Base-by-base conservation (phyloP, 495 filamentous ascomycete species). In the Cercophora sp. region DNA sequence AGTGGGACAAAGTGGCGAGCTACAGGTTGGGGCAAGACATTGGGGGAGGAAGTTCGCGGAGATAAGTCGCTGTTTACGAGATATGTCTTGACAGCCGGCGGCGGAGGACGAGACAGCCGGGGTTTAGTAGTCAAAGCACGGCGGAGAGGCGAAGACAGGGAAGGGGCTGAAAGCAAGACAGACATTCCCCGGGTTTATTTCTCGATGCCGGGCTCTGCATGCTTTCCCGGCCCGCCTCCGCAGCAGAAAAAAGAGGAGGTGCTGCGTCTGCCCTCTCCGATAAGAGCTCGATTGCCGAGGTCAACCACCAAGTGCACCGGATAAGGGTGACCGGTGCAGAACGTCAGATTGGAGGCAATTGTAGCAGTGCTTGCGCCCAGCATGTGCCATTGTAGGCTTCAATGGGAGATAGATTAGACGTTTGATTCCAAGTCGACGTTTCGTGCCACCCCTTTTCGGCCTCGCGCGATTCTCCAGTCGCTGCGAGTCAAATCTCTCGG, bases 1-100 rank as follows among this genome's bases (percentile, higher is more conserved):
- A 97, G 71, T 99, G 94, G 94, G 93, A 99, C 70, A 97, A 96
- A 76, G 89, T 99, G 57, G 85, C 87, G n/a, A 91, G 89, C 55
- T 98, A 98, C 72, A 72, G 90, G 48, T 71, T 96, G 63, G 85
- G 83, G 47, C 84, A 87, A 68, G 85, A 85, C 55, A 85, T 88
- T 60, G 78, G 80, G n/a, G 75, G 77, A 6, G 79, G 76, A 26
- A 69, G 70, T 56, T 70, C 69, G 35, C 73, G 70, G 56, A 63
- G 76, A 64, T 79, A 65, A 22, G 40, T 43, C 25, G 4, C 36
- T n/a, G 36, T 19, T 18, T 15, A 4, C 22, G 36, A 5, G 36
- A 1, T 8, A 2, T 18, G 10, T 15, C 36, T 5, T 15, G 5
- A 8, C 15, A 19, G n/a, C 16, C 4, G 22, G 36, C 40, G 3